phyloP scores from a whole-genome alignment of 306 rosid genomes.

The Vigna nakashimae region DNA sequence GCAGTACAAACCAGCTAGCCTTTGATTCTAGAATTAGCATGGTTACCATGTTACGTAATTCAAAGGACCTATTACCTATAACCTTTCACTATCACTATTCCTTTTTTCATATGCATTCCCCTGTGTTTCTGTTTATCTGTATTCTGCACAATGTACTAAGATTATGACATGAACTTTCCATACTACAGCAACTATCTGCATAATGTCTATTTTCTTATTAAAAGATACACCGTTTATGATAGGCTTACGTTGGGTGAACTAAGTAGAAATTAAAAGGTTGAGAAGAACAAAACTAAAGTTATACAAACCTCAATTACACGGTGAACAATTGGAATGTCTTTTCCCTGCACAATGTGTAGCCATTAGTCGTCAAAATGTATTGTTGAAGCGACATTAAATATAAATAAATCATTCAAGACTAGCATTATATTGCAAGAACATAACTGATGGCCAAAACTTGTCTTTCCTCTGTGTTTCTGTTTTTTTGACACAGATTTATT shows the following conservation, averaged over 20 bases:
- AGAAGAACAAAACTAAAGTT: constrained; percentile 20
- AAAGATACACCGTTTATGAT: background rate
- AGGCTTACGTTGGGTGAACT: background rate
- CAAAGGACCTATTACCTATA: too few relatives aligned
- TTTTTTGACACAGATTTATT: too few relatives aligned
- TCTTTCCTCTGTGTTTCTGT: background rate
- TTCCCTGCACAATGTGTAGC: constrained; percentile 61
- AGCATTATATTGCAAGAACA: constrained; percentile 5
- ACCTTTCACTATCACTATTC: too few relatives aligned
- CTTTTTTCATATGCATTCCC: too few relatives aligned
- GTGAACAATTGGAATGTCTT: constrained; percentile 79
- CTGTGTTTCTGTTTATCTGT: too few relatives aligned
- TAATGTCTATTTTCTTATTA: background rate
- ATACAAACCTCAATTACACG: constrained; percentile 70
- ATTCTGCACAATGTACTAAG: too few relatives aligned
- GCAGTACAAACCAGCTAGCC: background rate
- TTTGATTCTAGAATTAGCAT: background rate
- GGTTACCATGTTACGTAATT: too few relatives aligned
- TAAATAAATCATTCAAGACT: constrained; percentile 15
- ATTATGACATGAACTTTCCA: too few relatives aligned
- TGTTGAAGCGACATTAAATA: background rate
- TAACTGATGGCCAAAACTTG: background rate
- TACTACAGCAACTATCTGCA: background rate
- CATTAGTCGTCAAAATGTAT: constrained; percentile 34
- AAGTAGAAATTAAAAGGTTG: constrained; percentile 7